Evolutionary conservation across 805 yeast species (phyloP).

Genomic region (Candida nitratophila): DNA sequence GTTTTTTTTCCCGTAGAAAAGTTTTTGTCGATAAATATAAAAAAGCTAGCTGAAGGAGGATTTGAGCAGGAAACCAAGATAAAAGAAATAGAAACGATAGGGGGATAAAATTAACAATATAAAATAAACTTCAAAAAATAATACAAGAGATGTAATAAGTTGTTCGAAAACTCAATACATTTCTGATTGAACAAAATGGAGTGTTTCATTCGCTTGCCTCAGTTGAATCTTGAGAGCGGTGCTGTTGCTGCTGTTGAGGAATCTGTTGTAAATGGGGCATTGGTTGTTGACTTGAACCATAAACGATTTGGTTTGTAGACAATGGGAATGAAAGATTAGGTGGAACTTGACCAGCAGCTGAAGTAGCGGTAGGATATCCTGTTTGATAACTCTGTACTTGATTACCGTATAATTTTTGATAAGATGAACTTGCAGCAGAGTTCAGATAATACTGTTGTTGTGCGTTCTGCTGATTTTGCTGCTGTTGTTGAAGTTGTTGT

Average conservation of each 20-base stretch:
- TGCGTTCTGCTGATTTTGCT: not conserved
- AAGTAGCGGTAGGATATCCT: not conserved
- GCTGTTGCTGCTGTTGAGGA: not conserved
- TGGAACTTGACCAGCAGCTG: not conserved
- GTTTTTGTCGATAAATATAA: no score
- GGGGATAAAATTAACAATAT: no score
- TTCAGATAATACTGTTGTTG: not conserved
- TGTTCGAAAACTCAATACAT: no score
- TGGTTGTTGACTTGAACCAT: not conserved
- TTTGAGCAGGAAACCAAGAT: no score
- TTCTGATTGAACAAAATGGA: no score
- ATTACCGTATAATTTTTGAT: not conserved
- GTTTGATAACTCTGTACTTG: not conserved
- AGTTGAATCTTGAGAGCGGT: not conserved
- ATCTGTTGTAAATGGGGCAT: not conserved
- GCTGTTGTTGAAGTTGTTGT: slow-evolving; percentile 4
- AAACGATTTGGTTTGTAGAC: not conserved
- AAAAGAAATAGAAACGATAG: no score
- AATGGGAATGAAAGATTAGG: not conserved
- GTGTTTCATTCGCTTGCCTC: not conserved
- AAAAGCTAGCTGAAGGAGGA: no score
- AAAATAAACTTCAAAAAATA: no score
- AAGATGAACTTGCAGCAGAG: not conserved
- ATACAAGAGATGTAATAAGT: no score
- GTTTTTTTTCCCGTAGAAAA: no score